These are phyloP conservation scores for Ceriops zippeliana DNA, from an alignment of 345 rosid species.

Conservation along the genomic window DNA sequence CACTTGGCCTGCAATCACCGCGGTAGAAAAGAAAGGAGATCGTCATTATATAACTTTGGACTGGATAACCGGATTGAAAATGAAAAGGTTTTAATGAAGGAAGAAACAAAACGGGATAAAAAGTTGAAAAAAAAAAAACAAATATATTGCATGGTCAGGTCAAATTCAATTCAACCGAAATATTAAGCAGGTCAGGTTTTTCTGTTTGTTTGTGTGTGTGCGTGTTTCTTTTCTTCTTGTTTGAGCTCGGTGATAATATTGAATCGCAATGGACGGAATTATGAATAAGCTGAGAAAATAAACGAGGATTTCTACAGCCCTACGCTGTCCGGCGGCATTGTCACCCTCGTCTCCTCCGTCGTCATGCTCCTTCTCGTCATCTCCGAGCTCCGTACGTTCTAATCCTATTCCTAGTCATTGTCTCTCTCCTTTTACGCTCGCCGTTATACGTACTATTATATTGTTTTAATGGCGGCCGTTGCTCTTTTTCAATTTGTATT, in stretches of 20 bases:
- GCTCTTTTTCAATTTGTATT: neutral
- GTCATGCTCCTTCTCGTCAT: slow-evolving; percentile 91
- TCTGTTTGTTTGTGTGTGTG: too few relatives aligned
- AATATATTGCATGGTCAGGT: too few relatives aligned
- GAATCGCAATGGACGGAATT: neutral
- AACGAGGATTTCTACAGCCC: slow-evolving; percentile 97
- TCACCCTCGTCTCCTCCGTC: slow-evolving; percentile 78
- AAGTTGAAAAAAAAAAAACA: too few relatives aligned
- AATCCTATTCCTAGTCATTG: neutral
- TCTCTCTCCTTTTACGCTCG: neutral
- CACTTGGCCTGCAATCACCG: too few relatives aligned
- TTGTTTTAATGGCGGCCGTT: too few relatives aligned
- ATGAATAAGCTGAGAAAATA: slow-evolving; percentile 69
- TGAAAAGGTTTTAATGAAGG: neutral
- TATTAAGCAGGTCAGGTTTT: too few relatives aligned
- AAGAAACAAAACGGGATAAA: neutral
- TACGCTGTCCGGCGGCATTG: slow-evolving; percentile 88
- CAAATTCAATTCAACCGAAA: too few relatives aligned
- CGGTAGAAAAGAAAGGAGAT: too few relatives aligned
- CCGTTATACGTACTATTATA: too few relatives aligned
- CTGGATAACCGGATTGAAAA: neutral
- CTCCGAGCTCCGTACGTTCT: slow-evolving; percentile 75
- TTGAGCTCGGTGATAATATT: neutral
- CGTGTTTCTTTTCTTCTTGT: too few relatives aligned
- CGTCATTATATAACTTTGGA: too few relatives aligned